Conservation (phyloP, 2,329 filamentous ascomycete species). For the Pyrenophora tritici-repentis region DNA sequence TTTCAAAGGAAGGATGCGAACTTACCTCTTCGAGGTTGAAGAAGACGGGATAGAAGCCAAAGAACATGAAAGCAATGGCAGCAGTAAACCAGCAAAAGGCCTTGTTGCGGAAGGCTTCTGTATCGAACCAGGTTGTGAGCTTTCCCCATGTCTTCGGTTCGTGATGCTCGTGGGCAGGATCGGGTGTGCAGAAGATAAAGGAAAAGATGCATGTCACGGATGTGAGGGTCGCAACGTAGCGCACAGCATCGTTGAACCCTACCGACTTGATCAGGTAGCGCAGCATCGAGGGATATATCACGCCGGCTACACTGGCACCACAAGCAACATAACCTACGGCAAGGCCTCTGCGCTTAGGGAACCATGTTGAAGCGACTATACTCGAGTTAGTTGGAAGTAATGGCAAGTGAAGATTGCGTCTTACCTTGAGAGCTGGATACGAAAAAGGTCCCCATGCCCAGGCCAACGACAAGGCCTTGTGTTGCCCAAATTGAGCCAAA, state of each 20-base stretch:
- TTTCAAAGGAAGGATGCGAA: background rate
- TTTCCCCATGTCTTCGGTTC: constrained; percentile 47
- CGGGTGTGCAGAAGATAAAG: constrained; percentile 51
- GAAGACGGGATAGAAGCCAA: constrained; percentile 59
- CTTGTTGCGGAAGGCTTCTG: constrained; percentile 50
- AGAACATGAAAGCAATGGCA: constrained; percentile 55
- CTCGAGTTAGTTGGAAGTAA: background rate
- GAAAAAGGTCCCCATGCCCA: constrained; percentile 60
- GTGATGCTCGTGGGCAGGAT: constrained; percentile 49
- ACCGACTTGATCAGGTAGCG: constrained; percentile 49
- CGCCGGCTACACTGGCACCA: constrained; percentile 55
- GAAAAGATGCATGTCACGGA: constrained; percentile 49
- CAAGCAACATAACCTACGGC: constrained; percentile 58
- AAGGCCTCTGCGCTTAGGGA: constrained; percentile 52
- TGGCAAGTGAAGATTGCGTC: constrained; percentile 10
- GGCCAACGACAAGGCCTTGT: constrained; percentile 53
- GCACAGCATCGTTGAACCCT: constrained; percentile 54
- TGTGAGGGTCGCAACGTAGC: constrained; percentile 50
- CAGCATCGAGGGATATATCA: constrained; percentile 55
- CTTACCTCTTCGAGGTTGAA: constrained; percentile 58
- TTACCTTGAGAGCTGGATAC: constrained; percentile 57
- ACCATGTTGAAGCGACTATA: constrained; percentile 57
- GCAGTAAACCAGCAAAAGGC: constrained; percentile 53
- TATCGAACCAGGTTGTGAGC: constrained; percentile 52
- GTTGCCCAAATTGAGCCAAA: constrained; percentile 54